phyloP scores from a whole-genome alignment of 1,284 basidiomycete species.

The Ustilago lituana region DNA sequence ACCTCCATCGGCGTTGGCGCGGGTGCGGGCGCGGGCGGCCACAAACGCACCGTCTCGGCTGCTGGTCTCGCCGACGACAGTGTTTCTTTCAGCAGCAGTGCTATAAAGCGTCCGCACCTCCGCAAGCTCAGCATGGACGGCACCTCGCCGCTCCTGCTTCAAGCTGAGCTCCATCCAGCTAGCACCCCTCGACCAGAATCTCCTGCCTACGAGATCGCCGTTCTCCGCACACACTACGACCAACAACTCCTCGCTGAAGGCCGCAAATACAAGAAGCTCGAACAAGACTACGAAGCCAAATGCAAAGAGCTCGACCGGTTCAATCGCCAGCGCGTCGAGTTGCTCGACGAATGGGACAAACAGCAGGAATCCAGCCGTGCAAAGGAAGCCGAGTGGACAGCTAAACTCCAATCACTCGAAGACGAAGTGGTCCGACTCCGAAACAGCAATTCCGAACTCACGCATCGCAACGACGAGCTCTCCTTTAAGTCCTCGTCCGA shows the following conservation, averaged over 20 bases:
- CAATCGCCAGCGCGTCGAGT: conserved; percentile 56
- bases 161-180: conserved; percentile 27
- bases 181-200: conserved; percentile 30
- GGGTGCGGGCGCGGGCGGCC: conserved; percentile 1
- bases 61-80: conserved; percentile 32
- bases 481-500: conserved; percentile 12
- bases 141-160: conserved; percentile 34
- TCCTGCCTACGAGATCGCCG: conserved; percentile 48
- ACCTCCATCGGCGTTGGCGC: conserved; percentile 32
- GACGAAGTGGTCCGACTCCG: conserved; percentile 41
- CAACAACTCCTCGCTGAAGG: conserved; percentile 50
- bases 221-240: conserved; percentile 55
- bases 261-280: conserved; percentile 55
- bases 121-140: conserved; percentile 42
- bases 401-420: conserved; percentile 30
- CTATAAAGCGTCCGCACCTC: conserved; percentile 28
- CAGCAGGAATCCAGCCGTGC: conserved; percentile 36
- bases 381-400: conserved; percentile 41
- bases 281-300: conserved; percentile 49
- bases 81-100: conserved; percentile 16
- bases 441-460: conserved; percentile 35
- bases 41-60: conserved; percentile 34
- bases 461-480: conserved; percentile 24
- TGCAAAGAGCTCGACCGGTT: conserved; percentile 58
- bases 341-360: conserved; percentile 59